Conservation (phyloP, 164 flowering plant species). For the Paratinospora sagittata region DNA sequence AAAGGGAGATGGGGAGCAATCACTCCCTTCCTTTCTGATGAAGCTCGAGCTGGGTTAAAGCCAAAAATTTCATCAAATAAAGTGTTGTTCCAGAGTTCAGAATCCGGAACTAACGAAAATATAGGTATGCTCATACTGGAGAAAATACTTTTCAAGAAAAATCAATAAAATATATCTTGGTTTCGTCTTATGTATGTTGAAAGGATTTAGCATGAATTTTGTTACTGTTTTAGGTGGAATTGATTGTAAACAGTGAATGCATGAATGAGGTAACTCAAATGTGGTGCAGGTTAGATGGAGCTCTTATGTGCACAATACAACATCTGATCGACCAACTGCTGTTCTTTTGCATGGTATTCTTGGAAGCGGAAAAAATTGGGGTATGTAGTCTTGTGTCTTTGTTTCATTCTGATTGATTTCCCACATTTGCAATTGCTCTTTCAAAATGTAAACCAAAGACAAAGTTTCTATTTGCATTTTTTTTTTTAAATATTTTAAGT, state of each 20-base stretch:
- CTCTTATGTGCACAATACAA: slow-evolving; percentile 43
- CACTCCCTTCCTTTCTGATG: no score
- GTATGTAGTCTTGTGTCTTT: slow-evolving; percentile 33
- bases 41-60: background rate
- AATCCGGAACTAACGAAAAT: background rate
- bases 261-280: slow-evolving; percentile 4
- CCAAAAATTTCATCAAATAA: background rate
- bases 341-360: slow-evolving; percentile 94
- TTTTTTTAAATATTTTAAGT: no score
- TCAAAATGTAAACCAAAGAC: background rate
- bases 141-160: background rate
- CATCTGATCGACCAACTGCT: slow-evolving; percentile 82
- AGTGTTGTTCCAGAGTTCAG: background rate
- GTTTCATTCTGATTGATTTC: background rate
- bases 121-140: background rate
- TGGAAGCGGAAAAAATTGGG: slow-evolving; percentile 97
- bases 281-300: slow-evolving; percentile 73
- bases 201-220: background rate
- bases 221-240: background rate
- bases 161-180: background rate
- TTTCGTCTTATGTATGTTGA: background rate
- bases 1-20: no score
- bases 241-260: background rate
- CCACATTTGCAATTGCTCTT: background rate
- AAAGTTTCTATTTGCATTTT: background rate